Evolutionary conservation across 768 basidiomycete genomes (phyloP), one percentile per base, ranked within the genome.

Genomic region (Aureoboletus auriporus): DNA sequence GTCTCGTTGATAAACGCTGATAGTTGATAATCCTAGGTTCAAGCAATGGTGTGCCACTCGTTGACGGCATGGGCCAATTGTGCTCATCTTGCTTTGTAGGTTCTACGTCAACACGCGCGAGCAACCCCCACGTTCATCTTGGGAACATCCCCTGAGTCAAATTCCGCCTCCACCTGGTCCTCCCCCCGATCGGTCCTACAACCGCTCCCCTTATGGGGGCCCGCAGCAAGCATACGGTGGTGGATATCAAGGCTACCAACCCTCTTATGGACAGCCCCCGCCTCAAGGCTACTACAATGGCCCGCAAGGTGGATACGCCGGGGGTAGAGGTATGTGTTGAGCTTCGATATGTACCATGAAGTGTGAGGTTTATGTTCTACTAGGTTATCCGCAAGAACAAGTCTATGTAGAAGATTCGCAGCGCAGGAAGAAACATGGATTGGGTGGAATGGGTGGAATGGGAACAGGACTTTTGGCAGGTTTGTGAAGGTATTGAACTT

Each of bases 81-180:
- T 41, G 6, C 30, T 53, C 26, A 58, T 43, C 30, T 39, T 11
- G 39, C 42, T 33, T 10, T 31, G 13, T 52, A 89, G 88, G 87
- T 90, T 79, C 72, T 90, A 90, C 54, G 84, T 90, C 39, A 80
- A 89, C 56, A 86, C 84, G 0, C 64, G 58, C 23, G 75, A 77
- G 39, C 67, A 73, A 14, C 86, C 87, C 5, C 83, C 85, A 0
- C 73, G 76, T 16, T 79, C 84, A 33, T 77, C 74, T 12, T 90
- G 88, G 88, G 72, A 69, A 0, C 88, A 89, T 56, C 88, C 88
- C 0, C 65, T 76, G n/a, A 83, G 82, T 4, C 74, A 72, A 7
- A 60, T 63, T 0, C 45, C 48, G 1, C 58, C 65, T 20, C 20
- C 20, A 23, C 20, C 54, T 0, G 73, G 75, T 16, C 70, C 78